Evolutionary conservation across 2,329 filamentous ascomycete species (phyloP).

Genomic region (Curvularia hawaiiensis): DNA sequence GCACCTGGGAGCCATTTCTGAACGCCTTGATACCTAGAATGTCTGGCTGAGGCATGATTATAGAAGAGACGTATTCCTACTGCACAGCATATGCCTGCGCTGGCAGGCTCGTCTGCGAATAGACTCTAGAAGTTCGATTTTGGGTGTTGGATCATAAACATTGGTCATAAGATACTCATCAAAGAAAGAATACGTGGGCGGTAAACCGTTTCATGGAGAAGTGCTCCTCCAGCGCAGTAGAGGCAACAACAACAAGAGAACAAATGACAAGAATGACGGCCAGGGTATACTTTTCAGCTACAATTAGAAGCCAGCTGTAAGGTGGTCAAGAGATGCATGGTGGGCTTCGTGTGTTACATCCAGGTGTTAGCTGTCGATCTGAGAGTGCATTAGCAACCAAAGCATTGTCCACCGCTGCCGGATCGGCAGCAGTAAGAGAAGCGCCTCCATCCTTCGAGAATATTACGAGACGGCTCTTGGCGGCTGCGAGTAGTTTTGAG

Average conservation of each 20-base stretch:
- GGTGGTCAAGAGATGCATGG: constrained; percentile 23
- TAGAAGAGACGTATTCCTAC: background rate
- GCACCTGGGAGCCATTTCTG: constrained; percentile 23
- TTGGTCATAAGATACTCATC: constrained; percentile 3
- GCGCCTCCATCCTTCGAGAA: constrained; percentile 37
- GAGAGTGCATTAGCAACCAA: constrained; percentile 30
- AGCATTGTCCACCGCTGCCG: constrained; percentile 19
- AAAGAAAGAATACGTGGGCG: background rate
- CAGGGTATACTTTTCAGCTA: constrained; percentile 24
- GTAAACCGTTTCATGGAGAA: constrained; percentile 28
- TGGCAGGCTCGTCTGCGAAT: background rate
- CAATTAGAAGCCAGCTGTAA: constrained; percentile 18
- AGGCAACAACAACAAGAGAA: constrained; percentile 8
- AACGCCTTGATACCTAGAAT: constrained; percentile 42
- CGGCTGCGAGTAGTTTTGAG: constrained; percentile 25
- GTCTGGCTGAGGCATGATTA: constrained; percentile 17
- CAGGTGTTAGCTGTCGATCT: constrained; percentile 35
- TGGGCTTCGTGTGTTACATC: constrained; percentile 25
- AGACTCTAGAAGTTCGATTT: background rate
- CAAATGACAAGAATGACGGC: constrained; percentile 4
- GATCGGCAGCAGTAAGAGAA: constrained; percentile 21
- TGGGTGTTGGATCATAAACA: background rate
- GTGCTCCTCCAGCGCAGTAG: constrained; percentile 7
- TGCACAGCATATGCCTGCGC: background rate
- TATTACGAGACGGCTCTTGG: constrained; percentile 26